Evolutionary conservation across 441 rosid species (phyloP).

Genomic region (Iberis amara): DNA sequence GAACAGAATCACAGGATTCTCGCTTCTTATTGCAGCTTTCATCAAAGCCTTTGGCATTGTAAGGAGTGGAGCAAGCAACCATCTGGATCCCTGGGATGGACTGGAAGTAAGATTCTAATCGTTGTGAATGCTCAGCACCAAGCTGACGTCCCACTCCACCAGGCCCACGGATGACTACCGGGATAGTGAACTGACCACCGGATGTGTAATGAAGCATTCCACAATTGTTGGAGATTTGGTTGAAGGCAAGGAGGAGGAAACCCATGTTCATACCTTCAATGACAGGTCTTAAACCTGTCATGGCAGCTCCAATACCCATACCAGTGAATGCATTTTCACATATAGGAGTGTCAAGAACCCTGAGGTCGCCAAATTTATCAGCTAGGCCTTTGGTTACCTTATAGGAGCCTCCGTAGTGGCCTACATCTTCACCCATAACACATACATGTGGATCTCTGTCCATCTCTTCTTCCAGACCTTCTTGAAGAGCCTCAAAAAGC

Average conservation of each 20-base stretch:
- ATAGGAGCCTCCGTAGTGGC: constrained; percentile 98
- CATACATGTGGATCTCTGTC: constrained; percentile 82
- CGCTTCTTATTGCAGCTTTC: constrained; percentile 96
- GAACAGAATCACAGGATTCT: constrained; percentile 88
- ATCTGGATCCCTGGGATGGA: constrained; percentile 97
- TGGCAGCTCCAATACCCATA: constrained; percentile 98
- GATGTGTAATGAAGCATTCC: constrained; percentile 99
- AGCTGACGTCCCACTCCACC: constrained; percentile 98
- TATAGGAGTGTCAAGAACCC: constrained; percentile 97
- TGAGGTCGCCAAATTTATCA: constrained; percentile 73
- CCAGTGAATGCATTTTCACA: constrained; percentile 98
- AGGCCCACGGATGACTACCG: constrained; percentile 87
- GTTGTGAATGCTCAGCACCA: constrained; percentile 97
- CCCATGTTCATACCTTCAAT: constrained; percentile 99
- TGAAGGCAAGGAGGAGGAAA: constrained; percentile 91
- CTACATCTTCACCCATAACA: constrained; percentile 98
- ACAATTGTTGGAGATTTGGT: constrained; percentile 97
- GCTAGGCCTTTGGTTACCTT: constrained; percentile 86
- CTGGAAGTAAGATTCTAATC: constrained; percentile 91
- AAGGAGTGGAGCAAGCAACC: constrained; percentile 99
- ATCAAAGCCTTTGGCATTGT: constrained; percentile 96
- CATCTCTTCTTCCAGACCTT: constrained; percentile 99
- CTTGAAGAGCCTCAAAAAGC: constrained; percentile 85
- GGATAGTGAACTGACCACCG: constrained; percentile 92
- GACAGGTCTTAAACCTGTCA: constrained; percentile 88